Conservation (phyloP, 768 basidiomycete genomes). For the Kwoniella bestiolae region DNA sequence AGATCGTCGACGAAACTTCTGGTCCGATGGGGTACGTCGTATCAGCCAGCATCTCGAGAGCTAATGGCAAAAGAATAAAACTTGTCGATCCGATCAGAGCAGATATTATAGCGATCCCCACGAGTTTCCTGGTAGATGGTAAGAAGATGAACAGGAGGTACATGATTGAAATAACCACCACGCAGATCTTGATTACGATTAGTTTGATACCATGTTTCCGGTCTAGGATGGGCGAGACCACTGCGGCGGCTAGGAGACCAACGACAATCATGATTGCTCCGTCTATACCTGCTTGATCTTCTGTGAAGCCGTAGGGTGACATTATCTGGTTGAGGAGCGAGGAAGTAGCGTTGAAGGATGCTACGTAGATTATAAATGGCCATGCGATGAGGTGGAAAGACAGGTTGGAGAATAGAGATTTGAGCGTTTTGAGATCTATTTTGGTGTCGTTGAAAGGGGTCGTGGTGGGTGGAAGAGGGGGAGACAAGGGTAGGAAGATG, state of each 20-base stretch:
- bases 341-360: constrained; percentile 23
- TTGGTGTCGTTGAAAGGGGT: constrained; percentile 8
- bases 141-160: constrained; percentile 20
- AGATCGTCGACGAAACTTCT: constrained; percentile 21
- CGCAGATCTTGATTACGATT: constrained; percentile 4
- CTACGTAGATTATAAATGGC: constrained; percentile 23
- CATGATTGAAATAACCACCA: constrained; percentile 3
- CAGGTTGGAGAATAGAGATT: background rate
- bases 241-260: constrained; percentile 13
- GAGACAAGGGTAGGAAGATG: constrained; percentile 8
- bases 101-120: constrained; percentile 9
- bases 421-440: background rate
- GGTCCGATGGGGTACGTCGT: constrained; percentile 15
- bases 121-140: background rate
- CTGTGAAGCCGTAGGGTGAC: constrained; percentile 14
- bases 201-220: background rate
- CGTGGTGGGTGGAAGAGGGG: constrained; percentile 16
- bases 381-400: constrained; percentile 22
- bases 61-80: constrained; percentile 14
- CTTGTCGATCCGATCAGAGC: constrained; percentile 10
- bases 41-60: constrained; percentile 17
- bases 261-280: constrained; percentile 20
- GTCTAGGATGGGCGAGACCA: constrained; percentile 18
- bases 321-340: constrained; percentile 20
- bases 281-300: constrained; percentile 23